Base-by-base conservation (phyloP, 2,329 filamentous ascomycete genomes). In the Bisporella sp. region DNA sequence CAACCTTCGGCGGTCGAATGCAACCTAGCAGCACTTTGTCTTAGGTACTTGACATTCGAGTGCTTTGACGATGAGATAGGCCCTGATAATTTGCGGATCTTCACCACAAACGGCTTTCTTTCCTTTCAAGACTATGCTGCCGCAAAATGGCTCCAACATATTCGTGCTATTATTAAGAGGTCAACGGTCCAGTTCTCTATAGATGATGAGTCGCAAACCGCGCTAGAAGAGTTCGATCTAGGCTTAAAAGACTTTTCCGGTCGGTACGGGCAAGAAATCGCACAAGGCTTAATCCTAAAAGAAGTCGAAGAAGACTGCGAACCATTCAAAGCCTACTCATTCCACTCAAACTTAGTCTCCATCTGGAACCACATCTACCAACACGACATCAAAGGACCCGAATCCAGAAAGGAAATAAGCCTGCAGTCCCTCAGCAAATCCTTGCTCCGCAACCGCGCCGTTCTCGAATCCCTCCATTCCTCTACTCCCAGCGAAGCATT, bases 91-190 rank as follows among this genome's bases (percentile, higher is more conserved):
- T 39, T 57, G 5, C n/a, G 35, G 4, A 8, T 8, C 4, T 39
- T 44, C 31, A 30, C 41, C 28, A 31, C 6, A 7, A 28, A 50
- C 12, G 64, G 64, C 6, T 47, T 51, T 50, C 59, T 59, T 46
- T 46, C 58, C 8, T 64, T 67, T 47, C 56, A 58, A 46, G 63
- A 66, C 42, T 66, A 66, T 47, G 63, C 63, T 1, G 49, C 55
- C 28, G 48, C 57, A 9, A 52, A 64, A 33, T 67, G 65, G 64
- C 37, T 57, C 11, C 35, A 59, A 7, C 65, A 67, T 45, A 30
- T 66, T 32, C 48, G 43, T 33, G 35, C 48, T 6, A 35, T 56
- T 31, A 37, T 50, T 21, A 41, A 45, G n/a, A 48, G 29, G 28
- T 6, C 40, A 11, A 42, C 31, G 2, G 13, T 13, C 6, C 29